Evolutionary conservation across 2,329 filamentous ascomycete genomes (phyloP).

Genomic region (Diaporthe ampelina): DNA sequence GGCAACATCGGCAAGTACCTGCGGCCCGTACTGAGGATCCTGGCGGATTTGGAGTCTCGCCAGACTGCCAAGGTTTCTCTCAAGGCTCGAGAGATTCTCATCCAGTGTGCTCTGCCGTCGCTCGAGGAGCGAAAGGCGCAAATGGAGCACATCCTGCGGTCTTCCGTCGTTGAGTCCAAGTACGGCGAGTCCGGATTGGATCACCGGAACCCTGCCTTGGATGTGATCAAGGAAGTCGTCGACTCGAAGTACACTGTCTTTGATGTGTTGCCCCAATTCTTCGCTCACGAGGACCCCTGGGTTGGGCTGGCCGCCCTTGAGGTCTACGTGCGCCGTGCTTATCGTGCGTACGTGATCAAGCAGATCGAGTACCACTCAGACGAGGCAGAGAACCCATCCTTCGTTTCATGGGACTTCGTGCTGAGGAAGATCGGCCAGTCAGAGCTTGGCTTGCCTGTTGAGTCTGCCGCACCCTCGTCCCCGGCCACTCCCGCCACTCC

Average conservation of each 20-base stretch:
- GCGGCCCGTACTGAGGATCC: slow-evolving; percentile 82
- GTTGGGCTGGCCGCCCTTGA: slow-evolving; percentile 94
- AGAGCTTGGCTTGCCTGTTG: slow-evolving; percentile 86
- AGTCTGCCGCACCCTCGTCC: slow-evolving; percentile 85
- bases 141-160: slow-evolving; percentile 98
- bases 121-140: slow-evolving; percentile 94
- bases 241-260: slow-evolving; percentile 99
- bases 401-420: slow-evolving; percentile 95
- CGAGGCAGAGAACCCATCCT: slow-evolving; percentile 77
- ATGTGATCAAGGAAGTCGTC: slow-evolving; percentile 96
- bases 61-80: slow-evolving; percentile 93
- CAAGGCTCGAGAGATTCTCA: slow-evolving; percentile 97
- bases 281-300: slow-evolving; percentile 93
- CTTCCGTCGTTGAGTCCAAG: slow-evolving; percentile 94
- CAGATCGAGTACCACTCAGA: slow-evolving; percentile 88
- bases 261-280: slow-evolving; percentile 95
- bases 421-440: slow-evolving; percentile 93
- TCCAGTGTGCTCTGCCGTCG: slow-evolving; percentile 96
- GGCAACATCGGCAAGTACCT: slow-evolving; percentile 92
- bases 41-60: slow-evolving; percentile 91
- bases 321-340: slow-evolving; percentile 95
- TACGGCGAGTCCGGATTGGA: slow-evolving; percentile 98
- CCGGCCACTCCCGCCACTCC: slow-evolving; percentile 70
- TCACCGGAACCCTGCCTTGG: slow-evolving; percentile 90
- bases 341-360: slow-evolving; percentile 95